Evolutionary conservation across 805 yeast genomes (phyloP).

Genomic region (Wickerhamiella nectarea): DNA sequence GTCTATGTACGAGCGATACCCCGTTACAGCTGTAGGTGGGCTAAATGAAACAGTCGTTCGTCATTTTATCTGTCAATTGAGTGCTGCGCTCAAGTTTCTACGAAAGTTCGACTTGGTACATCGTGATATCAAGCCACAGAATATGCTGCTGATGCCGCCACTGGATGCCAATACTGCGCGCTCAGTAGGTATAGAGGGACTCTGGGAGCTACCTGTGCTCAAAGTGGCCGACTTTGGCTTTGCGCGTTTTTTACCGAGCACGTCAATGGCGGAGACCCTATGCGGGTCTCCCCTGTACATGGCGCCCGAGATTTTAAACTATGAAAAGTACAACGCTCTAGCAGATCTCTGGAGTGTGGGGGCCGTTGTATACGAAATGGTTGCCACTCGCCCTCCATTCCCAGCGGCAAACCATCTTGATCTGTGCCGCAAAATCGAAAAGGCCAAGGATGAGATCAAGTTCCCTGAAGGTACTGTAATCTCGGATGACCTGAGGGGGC

Average conservation of each 20-base stretch:
- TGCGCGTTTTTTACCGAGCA: conserved; percentile 84
- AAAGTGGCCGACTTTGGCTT: conserved; percentile 97
- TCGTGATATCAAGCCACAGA: conserved; percentile 92
- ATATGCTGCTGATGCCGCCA: conserved; percentile 69
- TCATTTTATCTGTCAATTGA: conserved; percentile 76
- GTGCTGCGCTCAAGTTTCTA: conserved; percentile 70
- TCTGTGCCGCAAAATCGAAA: conserved; percentile 71
- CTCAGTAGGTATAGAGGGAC: conserved; percentile 49
- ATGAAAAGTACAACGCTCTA: conserved; percentile 91
- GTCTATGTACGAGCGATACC: conserved; percentile 65
- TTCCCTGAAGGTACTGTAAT: conserved; percentile 62
- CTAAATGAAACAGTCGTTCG: conserved; percentile 63
- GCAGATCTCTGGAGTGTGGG: conserved; percentile 99
- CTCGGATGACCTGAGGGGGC: conserved; percentile 48
- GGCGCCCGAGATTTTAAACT: conserved; percentile 95
- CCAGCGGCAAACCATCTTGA: conserved; percentile 89
- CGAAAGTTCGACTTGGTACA: conserved; percentile 79
- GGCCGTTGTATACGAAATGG: conserved; percentile 89
- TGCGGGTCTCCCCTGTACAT: conserved; percentile 96
- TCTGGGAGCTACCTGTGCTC: conserved; percentile 78
- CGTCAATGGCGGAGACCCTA: conserved; percentile 89
- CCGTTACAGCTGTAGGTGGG: conserved; percentile 69
- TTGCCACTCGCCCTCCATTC: conserved; percentile 93
- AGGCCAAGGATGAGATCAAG: conserved; percentile 58
- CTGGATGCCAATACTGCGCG: conserved; percentile 48